Evolutionary conservation across 176 grass and related monocot species (phyloP), one percentile per base, ranked within the genome.

Genomic region (Pharus latifolius): DNA sequence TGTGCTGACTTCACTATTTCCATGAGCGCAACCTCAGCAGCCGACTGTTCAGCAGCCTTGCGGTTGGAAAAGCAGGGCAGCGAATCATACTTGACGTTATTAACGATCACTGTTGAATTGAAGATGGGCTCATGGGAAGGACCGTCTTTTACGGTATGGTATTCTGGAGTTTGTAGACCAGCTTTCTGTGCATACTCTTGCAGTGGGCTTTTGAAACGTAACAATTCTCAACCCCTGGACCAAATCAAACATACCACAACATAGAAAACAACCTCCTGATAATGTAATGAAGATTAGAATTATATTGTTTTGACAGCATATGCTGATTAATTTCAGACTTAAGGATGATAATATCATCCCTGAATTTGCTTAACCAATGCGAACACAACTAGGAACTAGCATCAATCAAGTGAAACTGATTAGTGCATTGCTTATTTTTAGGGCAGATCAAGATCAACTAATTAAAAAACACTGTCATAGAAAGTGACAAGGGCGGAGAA

Each of bases 201-300:
- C 54, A 94, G 62, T 10, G 90, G 75, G 81, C 95, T 94, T 82
- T 99, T 94, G 72, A 99, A 10, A 99, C 90, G 64, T 99, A 88
- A 55, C 95, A 94, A 43, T 90, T 99, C 28, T 82, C 84, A 13
- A 99, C 86, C 69, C 86, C 94, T 98, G 65, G 0, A n/a, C 33
- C 27, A 57, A 75, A 58, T 46, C 19, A 80, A 45, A 45, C 8
- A 82, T 1, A 18, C 23, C 13, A 7, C 16, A 22, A 20, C 19
- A 75, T 9, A 73, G 71, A 37, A 76, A 74, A 67, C 6, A 7
- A n/a, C n/a, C n/a, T n/a, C n/a, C n/a, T n/a, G n/a, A n/a, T n/a
- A n/a, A n/a, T n/a, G n/a, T n/a, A n/a, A n/a, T n/a, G n/a, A n/a
- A n/a, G n/a, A n/a, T 28, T 9, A 65, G 1, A n/a, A 3, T 9